Base-by-base conservation (phyloP, 352 stramenopile species). In the Pythium oligandrum region DNA sequence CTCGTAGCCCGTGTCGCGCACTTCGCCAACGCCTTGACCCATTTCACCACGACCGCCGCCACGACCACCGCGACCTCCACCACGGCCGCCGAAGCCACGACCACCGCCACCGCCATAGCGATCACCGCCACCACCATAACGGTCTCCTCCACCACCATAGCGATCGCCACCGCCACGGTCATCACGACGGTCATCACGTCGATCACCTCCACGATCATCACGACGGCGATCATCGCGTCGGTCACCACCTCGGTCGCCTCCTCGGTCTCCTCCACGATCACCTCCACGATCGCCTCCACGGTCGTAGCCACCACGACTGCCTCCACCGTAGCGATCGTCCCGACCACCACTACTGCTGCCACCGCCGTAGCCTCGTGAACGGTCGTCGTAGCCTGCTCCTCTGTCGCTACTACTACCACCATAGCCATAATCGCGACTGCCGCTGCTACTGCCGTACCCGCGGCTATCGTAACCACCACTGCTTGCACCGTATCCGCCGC, bases 1-100 rank as follows among this genome's bases (percentile, higher is more conserved):
- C 34, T 87, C 75, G 47, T 86, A 87, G 4, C 78, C 78, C 2
- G 71, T 72, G 1, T 71, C 78, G 12, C 39, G 48, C 3, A 87
- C 37, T 0, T 48, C 48, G 6, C 80, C 80, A 39, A 68, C 73
- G 36, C 72, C 73, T 34, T 57, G 63, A 7, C 61, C 78, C 40
- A 66, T 68, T 37, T 64, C 51, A 66, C 65, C 55, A 26, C 67
- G 51, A 30, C 63, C 55, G 43, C 59, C 37, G 2, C 50, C 48
- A 33, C 67, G 63, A 11, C 68, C 58, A 6, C 74, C 71, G 10
- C 68, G 57, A 9, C 68, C 57, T 17, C 66, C 62, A 40, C 63
- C 55, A 44, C 47, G 48, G 38, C 55, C 57, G 32, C 56, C 47
- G 26, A 10, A 34, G 4, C 44, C 44, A 33, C 42, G 26, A 7